Conservation (phyloP, 805 yeast genomes). For the Ogataea ganodermae region DNA sequence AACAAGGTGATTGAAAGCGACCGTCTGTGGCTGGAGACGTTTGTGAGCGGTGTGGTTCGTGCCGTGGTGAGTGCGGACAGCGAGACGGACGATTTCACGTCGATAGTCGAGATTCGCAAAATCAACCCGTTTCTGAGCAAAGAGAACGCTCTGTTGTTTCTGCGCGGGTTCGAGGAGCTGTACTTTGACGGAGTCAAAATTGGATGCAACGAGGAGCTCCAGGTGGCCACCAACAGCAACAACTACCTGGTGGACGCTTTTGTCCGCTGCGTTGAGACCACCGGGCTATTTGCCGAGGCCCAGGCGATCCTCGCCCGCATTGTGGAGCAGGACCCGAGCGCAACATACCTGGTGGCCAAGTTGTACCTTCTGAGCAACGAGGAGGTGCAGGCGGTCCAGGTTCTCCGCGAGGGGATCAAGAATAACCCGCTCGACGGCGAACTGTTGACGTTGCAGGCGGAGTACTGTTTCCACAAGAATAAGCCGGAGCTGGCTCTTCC, state of each 20-base stretch:
- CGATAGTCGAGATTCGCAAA: slow-evolving; percentile 81
- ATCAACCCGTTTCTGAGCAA: slow-evolving; percentile 68
- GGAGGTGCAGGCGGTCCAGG: slow-evolving; percentile 58
- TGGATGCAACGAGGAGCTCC: slow-evolving; percentile 68
- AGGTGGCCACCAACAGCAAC: slow-evolving; percentile 60
- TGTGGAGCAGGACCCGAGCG: slow-evolving; percentile 53
- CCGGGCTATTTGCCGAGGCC: slow-evolving; percentile 65
- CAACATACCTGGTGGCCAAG: slow-evolving; percentile 56
- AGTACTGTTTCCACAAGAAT: slow-evolving; percentile 55
- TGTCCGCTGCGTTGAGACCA: slow-evolving; percentile 59
- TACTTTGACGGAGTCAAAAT: slow-evolving; percentile 65
- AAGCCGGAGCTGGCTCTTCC: slow-evolving; percentile 58
- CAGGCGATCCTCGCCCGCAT: slow-evolving; percentile 58
- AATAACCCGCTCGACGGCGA: slow-evolving; percentile 56
- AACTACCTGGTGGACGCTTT: slow-evolving; percentile 80
- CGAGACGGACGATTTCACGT: slow-evolving; percentile 65
- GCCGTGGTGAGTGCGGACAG: slow-evolving; percentile 68
- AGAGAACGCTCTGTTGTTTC: slow-evolving; percentile 52
- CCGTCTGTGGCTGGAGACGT: slow-evolving; percentile 61
- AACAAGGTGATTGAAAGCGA: slow-evolving; percentile 54
- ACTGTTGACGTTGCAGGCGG: slow-evolving; percentile 56
- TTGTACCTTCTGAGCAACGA: slow-evolving; percentile 54
- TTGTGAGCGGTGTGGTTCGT: slow-evolving; percentile 71
- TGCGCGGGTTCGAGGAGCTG: slow-evolving; percentile 64
- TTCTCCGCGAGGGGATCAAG: slow-evolving; percentile 51